These are phyloP conservation scores for Rutstroemia sydowiana DNA, from an alignment of 2,329 filamentous ascomycete species.

Conservation along the genomic window DNA sequence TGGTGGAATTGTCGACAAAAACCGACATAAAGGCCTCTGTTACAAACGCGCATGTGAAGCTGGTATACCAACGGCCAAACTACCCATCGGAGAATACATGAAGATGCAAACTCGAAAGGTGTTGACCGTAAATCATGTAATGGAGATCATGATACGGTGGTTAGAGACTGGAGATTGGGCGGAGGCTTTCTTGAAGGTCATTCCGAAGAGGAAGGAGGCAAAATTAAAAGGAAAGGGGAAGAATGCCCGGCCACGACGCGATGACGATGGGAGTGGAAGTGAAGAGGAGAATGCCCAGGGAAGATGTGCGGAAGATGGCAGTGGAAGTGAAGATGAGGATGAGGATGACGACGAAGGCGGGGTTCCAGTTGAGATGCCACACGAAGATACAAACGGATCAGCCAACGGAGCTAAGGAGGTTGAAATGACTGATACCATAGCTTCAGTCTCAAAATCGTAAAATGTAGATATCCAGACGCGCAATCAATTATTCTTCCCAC, in stretches of 20 bases:
- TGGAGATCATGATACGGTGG: conserved; percentile 95
- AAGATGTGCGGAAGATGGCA: too few species aligned
- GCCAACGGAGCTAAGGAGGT: background rate
- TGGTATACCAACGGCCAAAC: conserved; percentile 77
- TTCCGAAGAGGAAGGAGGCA: conserved; percentile 85
- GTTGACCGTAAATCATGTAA: conserved; percentile 88
- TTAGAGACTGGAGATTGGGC: conserved; percentile 88
- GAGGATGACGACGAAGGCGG: conserved; percentile 3
- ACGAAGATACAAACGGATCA: background rate
- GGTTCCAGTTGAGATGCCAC: background rate
- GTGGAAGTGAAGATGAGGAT: background rate
- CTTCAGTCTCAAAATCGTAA: background rate
- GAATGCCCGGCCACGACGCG: conserved; percentile 25
- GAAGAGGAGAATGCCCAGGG: conserved; percentile 1
- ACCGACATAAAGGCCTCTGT: conserved; percentile 90
- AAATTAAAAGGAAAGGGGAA: conserved; percentile 43
- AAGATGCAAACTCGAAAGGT: conserved; percentile 82
- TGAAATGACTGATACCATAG: background rate
- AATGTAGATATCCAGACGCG: background rate
- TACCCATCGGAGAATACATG: conserved; percentile 94
- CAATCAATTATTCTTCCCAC: background rate
- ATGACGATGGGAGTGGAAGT: conserved; percentile 11
- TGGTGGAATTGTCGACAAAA: conserved; percentile 91
- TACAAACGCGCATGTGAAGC: conserved; percentile 69
- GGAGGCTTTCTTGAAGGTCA: conserved; percentile 76